A percentile compares a stretch with the other conserved stretches of the same genome.
Conservation (phyloP, 768 basidiomycete species). For the Erythrobasidium yunnanense region DNA sequence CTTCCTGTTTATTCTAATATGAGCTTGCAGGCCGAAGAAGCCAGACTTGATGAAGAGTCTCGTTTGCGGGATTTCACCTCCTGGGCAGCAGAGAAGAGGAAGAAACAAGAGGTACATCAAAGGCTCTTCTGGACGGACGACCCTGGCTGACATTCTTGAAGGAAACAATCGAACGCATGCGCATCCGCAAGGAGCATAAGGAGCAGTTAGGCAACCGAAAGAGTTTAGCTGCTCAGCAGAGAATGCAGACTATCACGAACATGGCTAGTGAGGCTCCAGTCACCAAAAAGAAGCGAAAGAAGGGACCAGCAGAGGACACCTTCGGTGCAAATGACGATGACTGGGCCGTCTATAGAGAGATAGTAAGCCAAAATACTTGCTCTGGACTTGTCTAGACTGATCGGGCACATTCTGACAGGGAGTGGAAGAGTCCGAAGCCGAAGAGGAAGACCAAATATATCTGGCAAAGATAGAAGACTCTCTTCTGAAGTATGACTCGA, state of each 20-base stretch:
- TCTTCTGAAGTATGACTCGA: constrained; percentile 69
- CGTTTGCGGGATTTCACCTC: constrained; percentile 57
- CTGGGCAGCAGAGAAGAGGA: constrained; percentile 64
- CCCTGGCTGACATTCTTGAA: constrained; percentile 40
- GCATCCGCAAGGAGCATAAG: constrained; percentile 54
- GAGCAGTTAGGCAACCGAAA: constrained; percentile 74
- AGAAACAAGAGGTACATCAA: constrained; percentile 84
- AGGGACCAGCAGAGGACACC: constrained; percentile 70
- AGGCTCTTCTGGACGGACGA: too few relatives aligned
- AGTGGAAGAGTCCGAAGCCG: constrained; percentile 59
- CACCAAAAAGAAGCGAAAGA: constrained; percentile 63
- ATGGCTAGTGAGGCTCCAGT: constrained; percentile 72
- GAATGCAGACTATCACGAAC: constrained; percentile 91
- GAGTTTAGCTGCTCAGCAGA: constrained; percentile 82
- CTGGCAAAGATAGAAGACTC: constrained; percentile 67
- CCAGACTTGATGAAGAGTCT: constrained; percentile 61
- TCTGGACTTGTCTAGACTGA: neutral
- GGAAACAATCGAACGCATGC: constrained; percentile 72
- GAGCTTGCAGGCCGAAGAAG: constrained; percentile 43
- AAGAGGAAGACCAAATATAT: constrained; percentile 69
- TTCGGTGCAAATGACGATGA: constrained; percentile 92
- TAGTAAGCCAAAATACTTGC: constrained; percentile 49
- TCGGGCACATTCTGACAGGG: constrained; percentile 32
- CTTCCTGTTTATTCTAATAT: neutral
- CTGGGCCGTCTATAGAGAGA: constrained; percentile 95